Evolutionary conservation across 106 monocot genomes (phyloP), one percentile per base, ranked within the genome.

Genomic region (Xerophyta viscosa): DNA sequence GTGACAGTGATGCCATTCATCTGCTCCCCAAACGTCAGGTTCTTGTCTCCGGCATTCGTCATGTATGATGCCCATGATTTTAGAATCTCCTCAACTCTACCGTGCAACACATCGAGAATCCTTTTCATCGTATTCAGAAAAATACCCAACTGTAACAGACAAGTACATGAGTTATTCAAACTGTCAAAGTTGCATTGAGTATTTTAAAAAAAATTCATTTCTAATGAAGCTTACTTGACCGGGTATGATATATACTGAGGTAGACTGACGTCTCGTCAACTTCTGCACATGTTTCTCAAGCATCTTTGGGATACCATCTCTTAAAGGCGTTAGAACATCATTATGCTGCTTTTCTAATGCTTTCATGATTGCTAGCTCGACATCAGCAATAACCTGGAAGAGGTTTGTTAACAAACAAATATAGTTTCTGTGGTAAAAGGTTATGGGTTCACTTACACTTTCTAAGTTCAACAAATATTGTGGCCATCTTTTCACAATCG

Each of bases 241-340:
- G 1, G 96, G 79, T 30, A 86, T 66, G 48, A 63, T 44, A 63
- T 89, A 98, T 2, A 62, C 55, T 20, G 67, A 21, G 25, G 48
- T 56, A 49, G 76, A 76, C 44, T 85, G 89, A 23, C 79, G 54
- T 50, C 88, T 82, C 46, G 76, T 86, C 5, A 98, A 37, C 60
- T 86, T 98, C 31, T 89, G 84, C 11, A 98, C 77, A n/a, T 96
- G 84, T 61, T 96, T 88, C 58, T 98, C 96, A 21, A 96, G 72
- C 51, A 62, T 79, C 58, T 89, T 75, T 26, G 88, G 89, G 17
- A 98, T 77, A 41, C 85, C 75, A 30, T 85, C 89, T 71, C 64
- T 81, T 27, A 98, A 45, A 57, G 96, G 96, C 21, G 79, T 49
- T 10, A 98, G 46, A 37, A 64, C 65, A 11, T 98, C 88, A 58